Percentiles rank a stretch among this genome's conserved stretches.
These are phyloP conservation scores for Solanum clarkiae DNA, from an alignment of 257 asterid genomes.

Conservation along the genomic window DNA sequence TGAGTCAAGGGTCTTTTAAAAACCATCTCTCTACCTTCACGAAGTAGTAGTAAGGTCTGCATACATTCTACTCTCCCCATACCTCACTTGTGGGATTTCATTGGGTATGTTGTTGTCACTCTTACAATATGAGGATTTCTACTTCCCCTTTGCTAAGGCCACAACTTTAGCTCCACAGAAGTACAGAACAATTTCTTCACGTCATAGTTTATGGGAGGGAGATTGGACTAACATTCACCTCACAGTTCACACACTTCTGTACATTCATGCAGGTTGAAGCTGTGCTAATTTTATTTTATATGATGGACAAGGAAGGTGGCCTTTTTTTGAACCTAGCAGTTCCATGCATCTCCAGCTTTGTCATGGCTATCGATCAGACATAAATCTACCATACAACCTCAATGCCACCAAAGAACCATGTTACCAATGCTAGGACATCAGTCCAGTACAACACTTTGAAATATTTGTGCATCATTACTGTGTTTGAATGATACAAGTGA, in stretches of 20 bases:
- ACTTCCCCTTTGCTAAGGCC: background rate
- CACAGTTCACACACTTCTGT: background rate
- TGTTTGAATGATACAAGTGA: background rate
- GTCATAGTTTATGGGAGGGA: background rate
- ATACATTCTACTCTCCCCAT: too few species aligned
- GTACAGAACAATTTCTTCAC: background rate
- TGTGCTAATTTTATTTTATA: background rate
- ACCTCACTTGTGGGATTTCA: too few species aligned
- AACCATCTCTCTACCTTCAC: too few species aligned
- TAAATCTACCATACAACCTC: background rate
- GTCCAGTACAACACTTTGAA: background rate
- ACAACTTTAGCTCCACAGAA: background rate
- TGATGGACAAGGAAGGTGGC: background rate
- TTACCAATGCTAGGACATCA: background rate
- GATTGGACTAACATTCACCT: background rate
- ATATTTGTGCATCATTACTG: background rate
- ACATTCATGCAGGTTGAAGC: background rate
- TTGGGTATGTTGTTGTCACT: too few species aligned
- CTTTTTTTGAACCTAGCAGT: background rate
- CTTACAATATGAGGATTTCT: background rate
- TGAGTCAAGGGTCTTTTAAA: too few species aligned
- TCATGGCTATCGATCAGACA: background rate
- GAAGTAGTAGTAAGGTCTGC: too few species aligned
- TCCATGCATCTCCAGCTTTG: background rate
- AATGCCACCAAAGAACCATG: background rate